Conservation (phyloP, 75 land plant species). For the Selaginella moellendorffii region DNA sequence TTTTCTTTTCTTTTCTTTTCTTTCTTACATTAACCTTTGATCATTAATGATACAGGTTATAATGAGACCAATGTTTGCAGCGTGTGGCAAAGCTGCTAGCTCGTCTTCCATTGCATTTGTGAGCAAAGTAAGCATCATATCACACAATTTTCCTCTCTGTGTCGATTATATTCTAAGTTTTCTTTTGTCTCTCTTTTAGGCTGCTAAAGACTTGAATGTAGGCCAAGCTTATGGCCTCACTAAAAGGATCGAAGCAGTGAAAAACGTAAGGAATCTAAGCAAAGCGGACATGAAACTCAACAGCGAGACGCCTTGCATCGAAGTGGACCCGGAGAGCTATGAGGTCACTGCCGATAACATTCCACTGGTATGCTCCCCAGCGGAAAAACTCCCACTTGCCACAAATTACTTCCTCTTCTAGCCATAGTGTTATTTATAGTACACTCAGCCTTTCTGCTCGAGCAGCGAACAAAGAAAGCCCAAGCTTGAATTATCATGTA, state of each 20-base stretch:
- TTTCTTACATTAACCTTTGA: neutral
- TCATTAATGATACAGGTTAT: too few species aligned
- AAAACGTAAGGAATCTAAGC: conserved; percentile 44
- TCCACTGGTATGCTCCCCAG: conserved; percentile 41
- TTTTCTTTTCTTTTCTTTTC: neutral
- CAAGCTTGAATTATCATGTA: too few species aligned
- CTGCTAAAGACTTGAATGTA: conserved; percentile 36
- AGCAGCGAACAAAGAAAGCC: too few species aligned
- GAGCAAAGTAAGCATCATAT: conserved; percentile 49
- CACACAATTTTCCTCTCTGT: neutral
- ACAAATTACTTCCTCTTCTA: conserved; percentile 74
- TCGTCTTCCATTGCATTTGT: conserved; percentile 76
- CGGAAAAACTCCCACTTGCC: conserved; percentile 51
- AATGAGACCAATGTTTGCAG: conserved; percentile 96
- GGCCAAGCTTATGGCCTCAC: conserved; percentile 36
- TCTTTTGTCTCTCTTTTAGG: conserved; percentile 26
- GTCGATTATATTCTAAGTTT: neutral
- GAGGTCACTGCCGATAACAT: conserved; percentile 59
- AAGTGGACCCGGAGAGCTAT: conserved; percentile 75
- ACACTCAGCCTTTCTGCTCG: too few species aligned
- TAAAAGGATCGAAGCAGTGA: conserved; percentile 70
- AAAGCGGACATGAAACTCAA: conserved; percentile 88
- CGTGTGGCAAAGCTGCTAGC: conserved; percentile 68
- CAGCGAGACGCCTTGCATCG: conserved; percentile 50
- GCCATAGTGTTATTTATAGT: too few species aligned